These are phyloP conservation scores for Monosporozyma aquatica DNA, from an alignment of 805 yeast species.

Conservation along the genomic window DNA sequence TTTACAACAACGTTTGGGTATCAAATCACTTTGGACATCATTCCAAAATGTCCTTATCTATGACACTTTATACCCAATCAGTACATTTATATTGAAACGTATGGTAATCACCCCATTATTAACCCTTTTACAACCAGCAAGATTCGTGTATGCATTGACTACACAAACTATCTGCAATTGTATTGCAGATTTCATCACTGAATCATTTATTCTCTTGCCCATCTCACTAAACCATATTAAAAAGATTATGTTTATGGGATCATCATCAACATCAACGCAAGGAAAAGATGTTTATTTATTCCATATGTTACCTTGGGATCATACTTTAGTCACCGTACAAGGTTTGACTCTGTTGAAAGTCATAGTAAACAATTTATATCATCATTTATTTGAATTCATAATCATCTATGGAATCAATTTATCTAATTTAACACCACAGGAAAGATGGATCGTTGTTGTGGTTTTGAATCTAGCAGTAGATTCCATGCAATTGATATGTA, in stretches of 20 bases:
- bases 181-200: constrained; percentile 1
- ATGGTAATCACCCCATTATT: neutral
- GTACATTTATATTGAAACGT: neutral
- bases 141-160: neutral
- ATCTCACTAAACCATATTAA: constrained; percentile 1
- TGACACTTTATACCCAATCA: neutral
- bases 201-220: neutral
- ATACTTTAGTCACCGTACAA: neutral
- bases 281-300: neutral
- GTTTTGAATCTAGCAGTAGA: neutral
- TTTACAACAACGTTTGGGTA: constrained; percentile 4
- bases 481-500: constrained; percentile 54
- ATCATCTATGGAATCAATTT: neutral
- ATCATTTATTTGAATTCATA: constrained; percentile 1
- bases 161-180: neutral
- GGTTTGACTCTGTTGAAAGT: neutral
- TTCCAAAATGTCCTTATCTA: neutral
- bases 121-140: neutral
- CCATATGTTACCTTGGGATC: neutral
- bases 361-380: neutral
- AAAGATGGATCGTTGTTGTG: neutral
- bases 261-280: too few species aligned
- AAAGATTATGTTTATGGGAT: constrained; percentile 1
- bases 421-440: neutral
- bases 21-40: constrained; percentile 8